Evolutionary conservation across 257 asterid genomes (phyloP).

Genomic region (Datura wrightii): DNA sequence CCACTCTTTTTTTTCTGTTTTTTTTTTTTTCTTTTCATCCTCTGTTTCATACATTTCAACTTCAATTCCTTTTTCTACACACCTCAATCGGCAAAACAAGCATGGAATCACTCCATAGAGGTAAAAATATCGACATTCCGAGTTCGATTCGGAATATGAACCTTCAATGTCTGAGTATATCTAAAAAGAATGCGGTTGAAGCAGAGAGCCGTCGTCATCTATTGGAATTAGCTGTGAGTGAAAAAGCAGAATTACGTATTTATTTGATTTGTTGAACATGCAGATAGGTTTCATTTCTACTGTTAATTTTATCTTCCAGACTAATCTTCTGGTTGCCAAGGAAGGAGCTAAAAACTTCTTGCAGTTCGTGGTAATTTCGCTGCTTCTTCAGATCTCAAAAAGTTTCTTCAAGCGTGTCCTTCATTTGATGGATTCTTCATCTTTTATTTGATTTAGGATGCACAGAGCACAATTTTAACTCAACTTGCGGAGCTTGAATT

Average conservation of each 20-base stretch:
- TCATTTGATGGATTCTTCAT: neutral
- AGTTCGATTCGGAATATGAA: too few relatives aligned
- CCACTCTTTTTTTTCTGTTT: too few relatives aligned
- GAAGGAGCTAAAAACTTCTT: neutral
- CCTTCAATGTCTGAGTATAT: too few relatives aligned
- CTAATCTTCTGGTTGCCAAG: neutral
- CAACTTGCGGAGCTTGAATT: slow-evolving; percentile 1
- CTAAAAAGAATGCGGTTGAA: too few relatives aligned
- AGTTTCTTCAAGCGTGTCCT: too few relatives aligned
- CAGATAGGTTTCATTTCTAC: neutral
- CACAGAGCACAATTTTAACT: neutral
- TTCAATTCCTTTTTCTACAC: too few relatives aligned
- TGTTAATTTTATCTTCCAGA: neutral
- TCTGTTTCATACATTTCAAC: too few relatives aligned
- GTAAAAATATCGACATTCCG: too few relatives aligned
- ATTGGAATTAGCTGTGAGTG: neutral
- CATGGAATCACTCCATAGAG: too few relatives aligned
- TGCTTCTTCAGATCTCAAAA: neutral
- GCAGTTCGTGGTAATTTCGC: neutral
- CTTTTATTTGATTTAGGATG: neutral
- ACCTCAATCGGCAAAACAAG: too few relatives aligned
- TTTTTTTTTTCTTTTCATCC: too few relatives aligned
- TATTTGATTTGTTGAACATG: too few relatives aligned
- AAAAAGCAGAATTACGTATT: neutral
- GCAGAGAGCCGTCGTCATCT: neutral